Conservation (phyloP, 1,284 basidiomycete genomes). For the Cutaneotrichosporon curvatum region DNA sequence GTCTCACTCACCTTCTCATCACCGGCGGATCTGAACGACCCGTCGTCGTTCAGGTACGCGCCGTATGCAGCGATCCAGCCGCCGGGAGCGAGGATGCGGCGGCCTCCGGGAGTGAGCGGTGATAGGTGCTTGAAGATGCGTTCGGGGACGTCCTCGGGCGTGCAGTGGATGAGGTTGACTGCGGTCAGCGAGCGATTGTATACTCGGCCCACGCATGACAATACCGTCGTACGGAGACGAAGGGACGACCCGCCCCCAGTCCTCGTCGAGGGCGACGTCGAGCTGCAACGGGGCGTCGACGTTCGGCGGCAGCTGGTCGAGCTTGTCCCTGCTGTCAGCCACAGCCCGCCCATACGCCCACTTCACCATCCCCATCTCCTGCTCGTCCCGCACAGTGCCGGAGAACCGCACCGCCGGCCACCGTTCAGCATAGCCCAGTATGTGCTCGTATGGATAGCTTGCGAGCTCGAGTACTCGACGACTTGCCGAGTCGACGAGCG, state of each 20-base stretch:
- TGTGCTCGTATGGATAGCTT: constrained; percentile 29
- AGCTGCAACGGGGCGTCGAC: constrained; percentile 13
- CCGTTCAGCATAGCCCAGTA: constrained; percentile 18
- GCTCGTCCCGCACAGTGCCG: constrained; percentile 23
- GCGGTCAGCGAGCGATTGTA: constrained; percentile 5
- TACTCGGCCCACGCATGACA: constrained; percentile 19
- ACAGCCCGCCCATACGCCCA: no score
- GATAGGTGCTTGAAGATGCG: constrained; percentile 33
- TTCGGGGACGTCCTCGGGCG: constrained; percentile 25
- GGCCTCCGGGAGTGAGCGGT: constrained; percentile 7
- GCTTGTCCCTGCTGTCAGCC: constrained; percentile 2
- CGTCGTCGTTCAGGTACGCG: constrained; percentile 33
- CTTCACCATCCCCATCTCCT: constrained; percentile 22
- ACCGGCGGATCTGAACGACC: constrained; percentile 23
- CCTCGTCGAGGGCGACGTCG: constrained; percentile 14
- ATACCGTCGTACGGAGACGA: constrained; percentile 15
- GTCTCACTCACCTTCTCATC: constrained; percentile 27
- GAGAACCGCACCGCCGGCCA: constrained; percentile 26
- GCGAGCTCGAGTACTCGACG: constrained; percentile 30
- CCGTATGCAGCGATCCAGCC: constrained; percentile 37
- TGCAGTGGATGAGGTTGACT: constrained; percentile 41
- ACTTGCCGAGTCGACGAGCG: constrained; percentile 13
- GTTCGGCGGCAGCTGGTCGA: constrained; percentile 11
- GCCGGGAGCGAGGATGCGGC: constrained; percentile 6
- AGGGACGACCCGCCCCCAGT: constrained; percentile 12